Evolutionary conservation across 371 early-diverging fungal species (phyloP), one percentile per base, ranked within the genome.

Genomic region (Mortierella sp.): DNA sequence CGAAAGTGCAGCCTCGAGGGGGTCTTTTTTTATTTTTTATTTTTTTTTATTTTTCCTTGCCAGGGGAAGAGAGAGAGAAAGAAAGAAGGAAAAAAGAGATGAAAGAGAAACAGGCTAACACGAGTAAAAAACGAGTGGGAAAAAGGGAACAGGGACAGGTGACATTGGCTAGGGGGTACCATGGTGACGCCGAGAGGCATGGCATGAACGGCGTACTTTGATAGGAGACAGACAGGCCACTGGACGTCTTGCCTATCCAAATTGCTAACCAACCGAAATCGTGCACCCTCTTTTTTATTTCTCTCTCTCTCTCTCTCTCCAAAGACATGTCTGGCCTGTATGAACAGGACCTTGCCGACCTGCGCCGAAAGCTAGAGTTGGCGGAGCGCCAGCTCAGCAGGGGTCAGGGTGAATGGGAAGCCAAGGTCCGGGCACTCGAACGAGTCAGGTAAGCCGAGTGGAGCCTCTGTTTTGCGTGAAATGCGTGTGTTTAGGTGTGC

Each of bases 341-440:
- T 46, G 77, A 76, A 44, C 46, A 51, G 25, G 68, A 76, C 18
- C 65, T 76, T 29, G n/a, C 60, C 4, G 77, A 71, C 16, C 68
- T 76, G 46, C 72, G 77, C 53, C 57, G 57, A 26, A 76, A 76
- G 44, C 70, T 76, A n/a, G 77, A 68, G 23, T 50, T 67, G 26
- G 59, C 76, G 0, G 76, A 76, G 53, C 68, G 72, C 26, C 67
- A 76, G 53, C 64, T 76, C 45, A 62, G 62, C 44, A 63, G 50
- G 14, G 76, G 76, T n/a, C 71, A 76, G 43, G 76, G 68, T 1
- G 76, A 76, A 47, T 57, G 60, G 68, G 76, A 70, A 12, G 76
- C 76, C 59, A 70, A 67, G 56, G 60, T 76, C 21, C 71, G 76
- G 21, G 37, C 71, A 5, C 60, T 76, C 26, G 76, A 76, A 44